Base-by-base conservation (phyloP, 2,329 filamentous ascomycete species). In the Zymoseptoria crescenta region DNA sequence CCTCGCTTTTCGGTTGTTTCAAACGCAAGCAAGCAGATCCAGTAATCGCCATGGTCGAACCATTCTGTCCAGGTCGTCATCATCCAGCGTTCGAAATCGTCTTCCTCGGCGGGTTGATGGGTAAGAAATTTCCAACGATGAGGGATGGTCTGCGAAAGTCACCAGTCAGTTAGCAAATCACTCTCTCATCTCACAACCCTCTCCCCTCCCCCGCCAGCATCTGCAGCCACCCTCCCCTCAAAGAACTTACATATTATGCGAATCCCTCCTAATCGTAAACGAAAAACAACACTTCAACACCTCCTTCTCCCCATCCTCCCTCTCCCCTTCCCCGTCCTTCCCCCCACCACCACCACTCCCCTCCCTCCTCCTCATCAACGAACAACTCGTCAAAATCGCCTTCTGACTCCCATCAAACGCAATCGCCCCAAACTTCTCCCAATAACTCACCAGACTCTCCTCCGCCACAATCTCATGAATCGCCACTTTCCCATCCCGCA, bases 401-500 rank as follows among this genome's bases (percentile, higher is more conserved):
- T 99, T 96, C 72, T 97, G 94, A 8, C 85, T 87, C 59, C 87
- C 85, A 71, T 99, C 94, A 74, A 99, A 99, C 8, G 94, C 95
- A 68, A 99, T 97, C 4, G 91, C 93, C 55, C 93, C 92, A 70
- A 99, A 99, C 70, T 99, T 96, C 75, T 99, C 94, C 94, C 94
- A 99, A 70, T 99, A 99, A 68, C 90, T 89, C 57, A 97, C 94
- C 61, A 96, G 84, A 49, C 92, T 95, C 62, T 96, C 91, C 76
- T 99, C 94, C 2, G 91, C 91, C 51, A 99, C 84, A 63, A 99
- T 95, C 73, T 99, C 92, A 72, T 99, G 94, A 53, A 99, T 83
- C 10, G 94, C 90, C 64, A 97, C 87, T 69, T 95, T 95, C 62
- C 94, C 94, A 77, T 97, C 94, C 79, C 93, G 83, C 64, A 99